phyloP scores from a whole-genome alignment of 192 early-diverging fungal genomes.

The Mortierella alpina region DNA sequence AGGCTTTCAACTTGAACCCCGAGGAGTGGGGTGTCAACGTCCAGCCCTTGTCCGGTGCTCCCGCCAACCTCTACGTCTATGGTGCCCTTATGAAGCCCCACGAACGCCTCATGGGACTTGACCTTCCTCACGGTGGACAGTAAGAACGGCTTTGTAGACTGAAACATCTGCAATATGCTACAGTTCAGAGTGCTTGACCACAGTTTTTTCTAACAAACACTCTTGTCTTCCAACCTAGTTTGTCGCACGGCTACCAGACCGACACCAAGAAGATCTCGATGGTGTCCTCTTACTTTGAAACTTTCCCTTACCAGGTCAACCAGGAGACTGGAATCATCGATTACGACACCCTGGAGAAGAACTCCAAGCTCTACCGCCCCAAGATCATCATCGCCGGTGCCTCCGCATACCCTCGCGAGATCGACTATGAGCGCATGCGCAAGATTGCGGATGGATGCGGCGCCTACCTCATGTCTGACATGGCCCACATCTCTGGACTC shows the following conservation, averaged over 20 bases:
- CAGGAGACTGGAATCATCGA: constrained; percentile 93
- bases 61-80: constrained; percentile 98
- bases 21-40: constrained; percentile 98
- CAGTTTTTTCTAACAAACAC: background rate
- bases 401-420: constrained; percentile 94
- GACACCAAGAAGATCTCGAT: constrained; percentile 96
- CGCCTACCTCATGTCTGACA: constrained; percentile 96
- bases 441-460: constrained; percentile 85
- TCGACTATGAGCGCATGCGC: constrained; percentile 91
- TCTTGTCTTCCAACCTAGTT: constrained; percentile 52
- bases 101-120: constrained; percentile 98
- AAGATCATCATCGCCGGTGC: constrained; percentile 97
- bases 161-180: background rate
- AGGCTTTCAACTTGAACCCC: constrained; percentile 85
- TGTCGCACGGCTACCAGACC: constrained; percentile 99
- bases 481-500: constrained; percentile 94
- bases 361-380: constrained; percentile 88
- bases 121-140: constrained; percentile 98
- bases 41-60: constrained; percentile 94
- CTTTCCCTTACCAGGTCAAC: constrained; percentile 92
- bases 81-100: constrained; percentile 94
- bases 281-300: constrained; percentile 96
- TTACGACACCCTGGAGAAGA: constrained; percentile 87
- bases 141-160: constrained; percentile 53
- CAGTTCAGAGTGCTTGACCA: background rate